These are phyloP conservation scores for Calonectria crousiana DNA, from an alignment of 2,329 filamentous ascomycete species.

Conservation along the genomic window DNA sequence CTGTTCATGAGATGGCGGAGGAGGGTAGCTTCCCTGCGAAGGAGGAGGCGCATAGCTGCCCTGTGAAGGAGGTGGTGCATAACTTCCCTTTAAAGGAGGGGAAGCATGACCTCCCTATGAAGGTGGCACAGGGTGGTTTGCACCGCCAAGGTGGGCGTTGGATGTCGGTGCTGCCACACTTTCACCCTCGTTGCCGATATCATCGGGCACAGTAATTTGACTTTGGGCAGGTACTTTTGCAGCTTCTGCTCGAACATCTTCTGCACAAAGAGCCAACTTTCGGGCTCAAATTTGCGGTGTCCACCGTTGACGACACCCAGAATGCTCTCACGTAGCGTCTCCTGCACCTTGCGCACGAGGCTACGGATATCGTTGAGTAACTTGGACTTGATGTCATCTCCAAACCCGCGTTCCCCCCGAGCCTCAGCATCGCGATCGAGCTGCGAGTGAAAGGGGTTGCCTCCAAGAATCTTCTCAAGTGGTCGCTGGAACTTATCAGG, in stretches of 20 bases:
- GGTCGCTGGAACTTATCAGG: conserved; percentile 58
- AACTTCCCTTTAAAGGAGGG: no score
- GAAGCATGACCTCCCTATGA: conserved; percentile 37
- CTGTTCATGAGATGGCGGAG: conserved; percentile 26
- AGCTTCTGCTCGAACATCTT: conserved; percentile 59
- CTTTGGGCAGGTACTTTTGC: conserved; percentile 59
- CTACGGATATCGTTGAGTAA: conserved; percentile 58
- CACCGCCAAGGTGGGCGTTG: conserved; percentile 48
- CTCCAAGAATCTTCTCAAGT: conserved; percentile 60
- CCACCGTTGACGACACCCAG: conserved; percentile 59
- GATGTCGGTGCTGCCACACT: conserved; percentile 54
- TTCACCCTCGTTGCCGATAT: conserved; percentile 61
- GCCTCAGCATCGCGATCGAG: conserved; percentile 52
- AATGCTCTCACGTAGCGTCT: conserved; percentile 58
- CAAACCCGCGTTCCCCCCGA: conserved; percentile 53
- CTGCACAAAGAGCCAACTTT: conserved; percentile 61
- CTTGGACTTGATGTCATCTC: conserved; percentile 58
- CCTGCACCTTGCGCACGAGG: conserved; percentile 59
- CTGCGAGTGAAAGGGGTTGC: conserved; percentile 59
- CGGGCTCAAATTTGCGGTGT: conserved; percentile 60
- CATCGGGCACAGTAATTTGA: conserved; percentile 59
- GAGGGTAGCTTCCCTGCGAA: conserved; percentile 29
- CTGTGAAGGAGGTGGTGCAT: conserved; percentile 33
- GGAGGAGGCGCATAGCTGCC: conserved; percentile 30
- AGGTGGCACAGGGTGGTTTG: conserved; percentile 41